Conservation (phyloP, 208 protist genomes). For the Wallacemonas sp. region DNA sequence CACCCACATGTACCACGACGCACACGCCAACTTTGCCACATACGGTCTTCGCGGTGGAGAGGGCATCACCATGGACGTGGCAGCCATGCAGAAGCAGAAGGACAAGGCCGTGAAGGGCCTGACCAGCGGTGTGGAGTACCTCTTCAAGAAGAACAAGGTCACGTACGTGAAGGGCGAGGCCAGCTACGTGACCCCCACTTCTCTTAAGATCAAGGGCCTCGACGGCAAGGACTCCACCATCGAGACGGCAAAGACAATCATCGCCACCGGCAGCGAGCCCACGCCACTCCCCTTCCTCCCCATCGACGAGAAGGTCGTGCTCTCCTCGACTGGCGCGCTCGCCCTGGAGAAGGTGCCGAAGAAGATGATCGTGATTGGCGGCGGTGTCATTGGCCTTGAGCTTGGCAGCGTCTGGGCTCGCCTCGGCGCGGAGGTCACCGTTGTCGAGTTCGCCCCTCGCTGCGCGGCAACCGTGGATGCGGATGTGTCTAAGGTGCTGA, state of each 20-base stretch:
- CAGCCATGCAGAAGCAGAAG: conserved; percentile 97
- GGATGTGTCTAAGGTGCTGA: conserved; percentile 81
- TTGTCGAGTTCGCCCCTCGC: conserved; percentile 96
- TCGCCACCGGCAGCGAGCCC: conserved; percentile 98
- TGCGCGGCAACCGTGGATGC: conserved; percentile 90
- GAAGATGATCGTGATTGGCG: conserved; percentile 98
- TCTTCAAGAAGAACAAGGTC: conserved; percentile 99
- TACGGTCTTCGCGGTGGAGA: conserved; percentile 90
- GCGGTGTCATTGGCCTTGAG: conserved; percentile 99
- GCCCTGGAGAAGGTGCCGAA: conserved; percentile 95
- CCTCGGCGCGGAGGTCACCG: conserved; percentile 97
- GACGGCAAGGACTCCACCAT: conserved; percentile 92
- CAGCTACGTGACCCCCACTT: conserved; percentile 71
- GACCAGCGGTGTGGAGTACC: conserved; percentile 97
- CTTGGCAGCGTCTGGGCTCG: conserved; percentile 98
- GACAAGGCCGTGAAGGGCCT: conserved; percentile 94
- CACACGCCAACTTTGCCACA: conserved; percentile 93
- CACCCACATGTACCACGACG: conserved; percentile 97
- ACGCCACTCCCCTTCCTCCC: conserved; percentile 91
- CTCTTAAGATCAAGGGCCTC: conserved; percentile 75
- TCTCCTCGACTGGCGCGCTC: conserved; percentile 98
- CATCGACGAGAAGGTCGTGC: conserved; percentile 98
- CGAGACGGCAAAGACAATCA: conserved; percentile 97
- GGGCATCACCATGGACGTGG: conserved; percentile 92
- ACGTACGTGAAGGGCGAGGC: conserved; percentile 96